Evolutionary conservation across 768 basidiomycete genomes (phyloP), one percentile per base, ranked within the genome.

Genomic region (Suillus lakei): DNA sequence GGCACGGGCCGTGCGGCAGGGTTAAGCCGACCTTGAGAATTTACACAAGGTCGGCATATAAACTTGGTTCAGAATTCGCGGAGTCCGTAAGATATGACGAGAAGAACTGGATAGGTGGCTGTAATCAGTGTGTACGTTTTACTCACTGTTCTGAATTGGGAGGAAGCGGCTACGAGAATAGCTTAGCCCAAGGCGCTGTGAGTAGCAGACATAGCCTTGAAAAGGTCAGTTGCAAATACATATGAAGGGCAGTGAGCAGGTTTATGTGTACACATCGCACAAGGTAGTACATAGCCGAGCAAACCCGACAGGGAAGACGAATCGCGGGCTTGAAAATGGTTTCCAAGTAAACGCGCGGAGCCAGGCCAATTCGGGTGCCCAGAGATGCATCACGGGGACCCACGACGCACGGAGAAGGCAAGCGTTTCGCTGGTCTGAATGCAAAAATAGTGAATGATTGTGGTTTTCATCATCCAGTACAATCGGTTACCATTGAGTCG

Each of bases 41-140:
- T 58, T 58, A 39, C 56, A 58, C 56, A 58, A 56, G 56, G 56
- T 16, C 36, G 23, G 51, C 9, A 30, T 38, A 38, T 58, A 39
- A 59, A 59, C 18, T 39, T 58, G 56, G 38, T 12, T 39, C 38
- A 59, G 21, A 28, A 28, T 28, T 39, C 56, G 56, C 38, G 56
- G 56, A 59, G 56, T 59, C 4, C 38, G 56, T 59, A 59, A 59
- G 56, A 59, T 41, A 59, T 59, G 38, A 59, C 56, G 56, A 36
- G 54, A 56, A 23, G 34, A 56, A 56, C 13, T 23, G 18, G 16
- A 58, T 38, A n/a, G 23, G 48, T 15, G 48, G 23, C 26, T 9
- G 46, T 48, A 10, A 48, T 48, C 4, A 46, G 15, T 58, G 18
- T 26, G 23, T 38, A 58, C 34, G 16, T 23, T 36, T 26, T 38